Evolutionary conservation across 352 stramenopile species (phyloP).

Genomic region (Elongisporangium prolatum): DNA sequence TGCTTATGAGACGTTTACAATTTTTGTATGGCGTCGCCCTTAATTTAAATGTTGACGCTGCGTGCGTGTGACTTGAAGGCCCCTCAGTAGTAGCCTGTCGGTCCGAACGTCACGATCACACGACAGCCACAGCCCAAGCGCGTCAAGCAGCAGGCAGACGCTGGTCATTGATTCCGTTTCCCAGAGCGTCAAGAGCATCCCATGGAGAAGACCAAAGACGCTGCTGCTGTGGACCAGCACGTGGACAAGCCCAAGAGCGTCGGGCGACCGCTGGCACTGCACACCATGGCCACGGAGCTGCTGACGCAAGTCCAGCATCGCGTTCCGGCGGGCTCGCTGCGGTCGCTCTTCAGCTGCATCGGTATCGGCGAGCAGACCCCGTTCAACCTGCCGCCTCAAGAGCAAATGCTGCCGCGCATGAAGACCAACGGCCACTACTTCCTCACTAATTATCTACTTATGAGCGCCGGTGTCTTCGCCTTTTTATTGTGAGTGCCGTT

Average conservation of each 20-base stretch:
- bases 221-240: conserved; percentile 11
- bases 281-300: conserved; percentile 26
- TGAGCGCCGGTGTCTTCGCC: conserved; percentile 49
- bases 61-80: not conserved
- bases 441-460: conserved; percentile 69
- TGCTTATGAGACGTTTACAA: no score
- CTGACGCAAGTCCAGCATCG: conserved; percentile 37
- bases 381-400: conserved; percentile 49
- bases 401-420: conserved; percentile 45
- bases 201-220: conserved; percentile 24
- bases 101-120: not conserved
- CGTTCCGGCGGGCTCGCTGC: conserved; percentile 37
- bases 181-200: conserved; percentile 1
- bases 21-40: no score
- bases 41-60: not conserved
- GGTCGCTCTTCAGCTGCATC: conserved; percentile 57
- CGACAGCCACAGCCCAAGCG: not conserved
- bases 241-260: conserved; percentile 5
- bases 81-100: not conserved
- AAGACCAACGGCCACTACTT: conserved; percentile 71
- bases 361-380: conserved; percentile 56
- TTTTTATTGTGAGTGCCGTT: conserved; percentile 42
- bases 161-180: not conserved
- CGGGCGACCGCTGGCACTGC: conserved; percentile 6
- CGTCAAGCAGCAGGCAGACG: not conserved